These are phyloP conservation scores for Trichoderma koningii DNA, from an alignment of 2,329 filamentous ascomycete species.

Conservation along the genomic window DNA sequence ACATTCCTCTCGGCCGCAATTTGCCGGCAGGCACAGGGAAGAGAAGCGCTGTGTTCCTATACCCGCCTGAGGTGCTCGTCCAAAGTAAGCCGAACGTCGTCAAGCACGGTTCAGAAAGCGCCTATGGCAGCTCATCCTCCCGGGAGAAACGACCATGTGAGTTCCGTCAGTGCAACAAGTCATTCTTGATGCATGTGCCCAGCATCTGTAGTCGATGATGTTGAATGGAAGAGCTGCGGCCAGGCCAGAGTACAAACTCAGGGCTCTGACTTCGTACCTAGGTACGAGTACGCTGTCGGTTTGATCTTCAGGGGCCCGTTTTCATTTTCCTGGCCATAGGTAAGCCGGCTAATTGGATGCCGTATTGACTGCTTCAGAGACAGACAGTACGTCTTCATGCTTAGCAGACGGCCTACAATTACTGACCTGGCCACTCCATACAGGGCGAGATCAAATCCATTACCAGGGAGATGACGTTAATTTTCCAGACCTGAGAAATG, in stretches of 20 bases:
- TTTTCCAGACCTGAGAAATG: background rate
- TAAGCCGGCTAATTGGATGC: background rate
- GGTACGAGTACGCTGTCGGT: background rate
- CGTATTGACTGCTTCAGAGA: background rate
- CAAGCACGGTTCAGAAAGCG: conserved; percentile 15
- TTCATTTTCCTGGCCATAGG: background rate
- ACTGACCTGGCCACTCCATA: too few relatives aligned
- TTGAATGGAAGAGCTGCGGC: background rate
- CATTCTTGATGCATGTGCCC: background rate
- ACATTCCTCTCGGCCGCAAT: background rate
- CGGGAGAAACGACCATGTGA: background rate
- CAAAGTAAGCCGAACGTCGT: background rate
- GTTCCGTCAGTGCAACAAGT: background rate
- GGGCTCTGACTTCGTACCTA: background rate
- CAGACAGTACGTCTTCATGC: background rate
- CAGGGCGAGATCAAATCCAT: background rate
- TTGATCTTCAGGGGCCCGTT: background rate
- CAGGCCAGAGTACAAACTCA: background rate
- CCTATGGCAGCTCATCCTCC: background rate
- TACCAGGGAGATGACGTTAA: background rate
- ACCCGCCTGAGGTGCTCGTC: background rate
- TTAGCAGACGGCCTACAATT: background rate
- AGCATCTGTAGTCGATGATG: background rate
- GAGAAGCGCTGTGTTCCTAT: background rate
- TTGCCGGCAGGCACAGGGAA: background rate